These are phyloP conservation scores for Hemileccinum impolitum DNA, from an alignment of 768 basidiomycete genomes.

Conservation along the genomic window DNA sequence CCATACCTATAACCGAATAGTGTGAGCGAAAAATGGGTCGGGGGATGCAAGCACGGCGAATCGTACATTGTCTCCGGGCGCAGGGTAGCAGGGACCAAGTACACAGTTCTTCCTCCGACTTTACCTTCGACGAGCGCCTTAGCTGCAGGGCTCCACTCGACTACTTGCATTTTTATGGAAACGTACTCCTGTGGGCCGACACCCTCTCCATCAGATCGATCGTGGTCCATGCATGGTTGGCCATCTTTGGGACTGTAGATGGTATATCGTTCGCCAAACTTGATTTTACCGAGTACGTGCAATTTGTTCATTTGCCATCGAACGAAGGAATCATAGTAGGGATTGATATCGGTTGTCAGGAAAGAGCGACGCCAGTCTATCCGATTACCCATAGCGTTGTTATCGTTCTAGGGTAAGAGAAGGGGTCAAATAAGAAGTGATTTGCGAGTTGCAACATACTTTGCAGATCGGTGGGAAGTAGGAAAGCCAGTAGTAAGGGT, in stretches of 20 bases:
- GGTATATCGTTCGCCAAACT: slow-evolving; percentile 97
- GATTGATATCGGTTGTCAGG: slow-evolving; percentile 92
- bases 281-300: slow-evolving; percentile 83
- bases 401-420: slow-evolving; percentile 48
- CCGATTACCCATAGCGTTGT: slow-evolving; percentile 86
- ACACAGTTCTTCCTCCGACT: slow-evolving; percentile 77
- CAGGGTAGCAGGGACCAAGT: slow-evolving; percentile 92
- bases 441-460: slow-evolving; percentile 38
- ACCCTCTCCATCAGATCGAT: slow-evolving; percentile 92
- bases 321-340: slow-evolving; percentile 95
- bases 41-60: slow-evolving; percentile 4
- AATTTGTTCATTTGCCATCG: slow-evolving; percentile 98
- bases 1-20: slow-evolving; percentile 65
- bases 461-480: slow-evolving; percentile 97
- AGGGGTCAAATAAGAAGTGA: background rate
- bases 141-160: slow-evolving; percentile 75
- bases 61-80: slow-evolving; percentile 94
- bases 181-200: slow-evolving; percentile 96
- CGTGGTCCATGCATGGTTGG: slow-evolving; percentile 99
- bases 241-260: slow-evolving; percentile 99
- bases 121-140: slow-evolving; percentile 61
- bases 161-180: slow-evolving; percentile 89
- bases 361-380: slow-evolving; percentile 97
- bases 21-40: background rate
- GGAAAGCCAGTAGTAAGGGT: slow-evolving; percentile 88